Conservation (phyloP, 805 yeast species). For the Starmerella scarabaei region DNA sequence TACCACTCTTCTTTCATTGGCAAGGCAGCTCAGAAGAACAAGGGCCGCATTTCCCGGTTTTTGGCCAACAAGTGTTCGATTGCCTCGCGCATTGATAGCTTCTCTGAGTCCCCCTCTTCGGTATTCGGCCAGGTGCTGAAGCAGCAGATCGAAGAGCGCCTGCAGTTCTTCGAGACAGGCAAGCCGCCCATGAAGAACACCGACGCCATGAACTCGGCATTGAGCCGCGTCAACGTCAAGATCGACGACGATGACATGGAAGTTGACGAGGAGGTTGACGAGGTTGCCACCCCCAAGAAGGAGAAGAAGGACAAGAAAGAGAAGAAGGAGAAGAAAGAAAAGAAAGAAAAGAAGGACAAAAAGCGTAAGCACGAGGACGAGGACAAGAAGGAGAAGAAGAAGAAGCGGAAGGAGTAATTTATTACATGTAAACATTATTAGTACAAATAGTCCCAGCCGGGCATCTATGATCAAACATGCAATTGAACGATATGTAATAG, state of each 20-base stretch:
- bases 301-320: slow-evolving; percentile 40
- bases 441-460: too few relatives aligned
- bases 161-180: slow-evolving; percentile 91
- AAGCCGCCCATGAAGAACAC: slow-evolving; percentile 92
- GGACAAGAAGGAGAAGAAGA: slow-evolving; percentile 38
- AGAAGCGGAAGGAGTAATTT: slow-evolving; percentile 34
- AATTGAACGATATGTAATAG: not conserved
- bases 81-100: slow-evolving; percentile 96
- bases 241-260: slow-evolving; percentile 33
- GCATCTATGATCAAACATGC: too few relatives aligned
- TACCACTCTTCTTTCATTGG: slow-evolving; percentile 93
- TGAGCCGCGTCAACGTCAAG: slow-evolving; percentile 43
- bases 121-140: slow-evolving; percentile 83
- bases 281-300: slow-evolving; percentile 36
- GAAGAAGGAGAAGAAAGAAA: slow-evolving; percentile 38
- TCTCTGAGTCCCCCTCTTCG: slow-evolving; percentile 84
- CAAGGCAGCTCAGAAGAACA: slow-evolving; percentile 87
- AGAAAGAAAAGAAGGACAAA: slow-evolving; percentile 38
- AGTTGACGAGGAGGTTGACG: slow-evolving; percentile 26
- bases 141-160: slow-evolving; percentile 95
- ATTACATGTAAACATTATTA: too few relatives aligned
- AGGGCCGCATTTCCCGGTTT: slow-evolving; percentile 97
- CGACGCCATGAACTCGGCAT: slow-evolving; percentile 86
- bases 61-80: slow-evolving; percentile 98
- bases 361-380: slow-evolving; percentile 26